Evolutionary conservation across 2,329 filamentous ascomycete genomes (phyloP), one percentile per base, ranked within the genome.

Genomic region (Plectosphaerella cucumerina): DNA sequence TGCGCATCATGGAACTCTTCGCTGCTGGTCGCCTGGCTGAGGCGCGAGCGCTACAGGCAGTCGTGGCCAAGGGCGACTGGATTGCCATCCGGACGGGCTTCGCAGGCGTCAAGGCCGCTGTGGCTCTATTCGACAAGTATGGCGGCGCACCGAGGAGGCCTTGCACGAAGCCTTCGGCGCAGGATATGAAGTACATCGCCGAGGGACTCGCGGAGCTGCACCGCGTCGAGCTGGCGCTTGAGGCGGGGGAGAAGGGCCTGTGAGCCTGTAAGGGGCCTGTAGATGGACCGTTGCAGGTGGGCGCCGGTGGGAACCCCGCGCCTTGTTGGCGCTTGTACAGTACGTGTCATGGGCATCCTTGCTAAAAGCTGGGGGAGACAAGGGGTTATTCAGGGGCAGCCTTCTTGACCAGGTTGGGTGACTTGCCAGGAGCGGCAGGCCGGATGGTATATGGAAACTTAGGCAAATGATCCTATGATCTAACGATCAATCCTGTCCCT

Each of bases 1-100:
- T 85, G 22, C 71, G 81, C 60, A 70, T 89, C 15, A 66, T 83
- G 50, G 69, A 81, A 54, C 70, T 88, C 6, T 87, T 82, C 65
- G 72, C 75, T 37, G 66, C 72, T n/a, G 86, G 85, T 23, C 74
- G 80, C 52, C 51, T 65, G 8, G 67, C 74, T 12, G 78, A 86
- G 60, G 85, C 85, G 2, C 74, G 77, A n/a, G 56, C 61, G 26
- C 56, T 73, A 53, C 70, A 73, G 67, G 84, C 69, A 49, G 56
- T 70, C 58, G 60, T 79, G 53, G 68, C 80, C 60, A 61, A 69
- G 59, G 62, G 71, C 50, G 66, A 76, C 65, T 70, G 79, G 72
- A 54, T 70, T 42, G 72, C 72, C 49, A 76, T 76, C 55, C 67
- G 68, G 60, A 73, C 70, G n/a, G 74, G 73, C 4, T 76, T 77